phyloP scores from a whole-genome alignment of 2,329 filamentous ascomycete genomes.

The Byssoonygena ceratinophila region DNA sequence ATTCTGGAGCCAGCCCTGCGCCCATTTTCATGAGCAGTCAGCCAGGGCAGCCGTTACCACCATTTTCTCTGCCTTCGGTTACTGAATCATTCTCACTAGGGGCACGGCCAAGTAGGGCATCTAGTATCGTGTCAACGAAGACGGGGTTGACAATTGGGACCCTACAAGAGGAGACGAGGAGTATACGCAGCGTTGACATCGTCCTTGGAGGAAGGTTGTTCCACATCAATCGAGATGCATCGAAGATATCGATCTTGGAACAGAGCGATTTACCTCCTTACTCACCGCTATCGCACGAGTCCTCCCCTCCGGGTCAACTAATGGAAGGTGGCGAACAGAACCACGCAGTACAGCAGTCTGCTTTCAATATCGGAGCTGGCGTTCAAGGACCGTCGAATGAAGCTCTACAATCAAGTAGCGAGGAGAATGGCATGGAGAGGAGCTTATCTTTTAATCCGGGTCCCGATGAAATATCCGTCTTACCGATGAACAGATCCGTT shows the following conservation, averaged over 20 bases:
- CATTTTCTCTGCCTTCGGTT: neutral
- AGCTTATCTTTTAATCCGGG: conserved; percentile 17
- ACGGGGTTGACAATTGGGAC: conserved; percentile 24
- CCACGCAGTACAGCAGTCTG: neutral
- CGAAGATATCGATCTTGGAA: conserved; percentile 20
- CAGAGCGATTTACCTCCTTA: conserved; percentile 18
- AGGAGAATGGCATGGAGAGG: neutral
- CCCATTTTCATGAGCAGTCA: neutral
- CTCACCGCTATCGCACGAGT: conserved; percentile 11
- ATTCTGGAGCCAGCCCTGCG: neutral
- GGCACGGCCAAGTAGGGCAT: conserved; percentile 22
- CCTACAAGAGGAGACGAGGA: conserved; percentile 19
- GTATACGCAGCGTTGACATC: conserved; percentile 24
- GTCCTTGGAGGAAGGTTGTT: conserved; percentile 23
- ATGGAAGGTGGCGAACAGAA: too few species aligned
- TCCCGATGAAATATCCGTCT: conserved; percentile 15
- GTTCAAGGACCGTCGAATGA: too few species aligned
- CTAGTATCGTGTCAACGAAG: conserved; percentile 24
- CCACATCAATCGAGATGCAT: conserved; percentile 26
- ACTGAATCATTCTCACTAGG: neutral
- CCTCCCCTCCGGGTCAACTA: neutral
- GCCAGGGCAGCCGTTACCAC: neutral
- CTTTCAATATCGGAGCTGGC: neutral
- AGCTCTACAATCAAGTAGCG: neutral
- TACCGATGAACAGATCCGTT: conserved; percentile 14